Base-by-base conservation (phyloP, 345 rosid species). In the Eucalyptus melliodora region DNA sequence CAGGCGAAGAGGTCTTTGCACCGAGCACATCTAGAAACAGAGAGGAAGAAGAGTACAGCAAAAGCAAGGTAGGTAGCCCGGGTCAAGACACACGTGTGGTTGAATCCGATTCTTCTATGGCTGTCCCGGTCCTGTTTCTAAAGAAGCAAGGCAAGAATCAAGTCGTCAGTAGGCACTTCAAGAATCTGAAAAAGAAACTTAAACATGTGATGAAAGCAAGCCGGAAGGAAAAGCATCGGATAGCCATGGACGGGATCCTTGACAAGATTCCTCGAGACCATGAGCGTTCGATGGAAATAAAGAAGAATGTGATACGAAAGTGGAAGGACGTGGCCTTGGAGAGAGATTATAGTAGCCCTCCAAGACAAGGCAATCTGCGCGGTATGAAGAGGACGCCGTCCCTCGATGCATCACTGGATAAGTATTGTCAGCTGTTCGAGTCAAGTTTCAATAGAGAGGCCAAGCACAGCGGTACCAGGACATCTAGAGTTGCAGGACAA, bases 161-260 rank as follows among this genome's bases (percentile, higher is more conserved):
- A 90, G 91, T 88, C 10, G 96, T 89, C 10, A 93, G 91, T 59
- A 97, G 91, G 56, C 95, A 93, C 86, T 94, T 97, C 91, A 95
- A 93, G 93, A 94, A 94, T 87, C 94, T 97, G 60, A 96, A 92
- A 69, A 93, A 95, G 90, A 97, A 97, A 92, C 92, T 97, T 89
- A 94, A 89, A 81, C 94, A 95, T 87, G 97, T 92, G 19, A 94
- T 96, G 31, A 91, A 91, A 40, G 93, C 94, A 91, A 93, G 94
- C 92, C 92, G 93, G 91, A 93, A 92, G 21, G 99, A 97, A 93
- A 94, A 93, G 91, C 94, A 90, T 30, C 90, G 99, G 88, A 95
- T 97, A 56, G 89, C 97, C 51, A 95, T 94, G 98, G 98, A 97
- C 89, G 99, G 96, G 30, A 91, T 97, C 51, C 94, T 97, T 81